phyloP scores from a whole-genome alignment of 352 stramenopile species.

The Pythium phragmiticola region DNA sequence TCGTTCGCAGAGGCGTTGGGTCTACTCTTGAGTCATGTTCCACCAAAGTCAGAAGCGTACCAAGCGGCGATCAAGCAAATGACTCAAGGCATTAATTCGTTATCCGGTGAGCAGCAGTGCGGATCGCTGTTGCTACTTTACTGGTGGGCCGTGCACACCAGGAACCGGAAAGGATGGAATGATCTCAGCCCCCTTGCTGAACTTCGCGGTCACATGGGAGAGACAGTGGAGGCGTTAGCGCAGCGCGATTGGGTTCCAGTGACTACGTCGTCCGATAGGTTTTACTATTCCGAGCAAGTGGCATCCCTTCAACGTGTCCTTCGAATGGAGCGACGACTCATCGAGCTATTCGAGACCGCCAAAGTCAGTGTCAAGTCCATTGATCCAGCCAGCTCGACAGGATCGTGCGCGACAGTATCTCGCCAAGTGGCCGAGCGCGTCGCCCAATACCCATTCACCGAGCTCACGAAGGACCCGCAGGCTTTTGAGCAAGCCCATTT shows the following conservation, averaged over 20 bases:
- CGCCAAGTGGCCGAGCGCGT: conserved; percentile 64
- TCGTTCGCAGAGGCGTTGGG: conserved; percentile 61
- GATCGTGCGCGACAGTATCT: conserved; percentile 39
- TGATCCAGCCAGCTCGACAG: neutral
- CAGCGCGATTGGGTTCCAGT: conserved; percentile 43
- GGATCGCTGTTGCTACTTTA: conserved; percentile 48
- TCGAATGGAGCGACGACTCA: conserved; percentile 56
- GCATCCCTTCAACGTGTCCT: conserved; percentile 44
- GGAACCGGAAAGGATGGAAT: conserved; percentile 13
- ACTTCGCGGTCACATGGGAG: conserved; percentile 31
- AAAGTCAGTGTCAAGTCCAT: conserved; percentile 30
- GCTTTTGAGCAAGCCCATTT: conserved; percentile 75
- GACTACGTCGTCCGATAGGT: neutral
- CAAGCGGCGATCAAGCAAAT: conserved; percentile 29
- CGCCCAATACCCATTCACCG: conserved; percentile 49
- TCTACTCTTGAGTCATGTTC: conserved; percentile 35
- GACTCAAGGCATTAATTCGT: conserved; percentile 31
- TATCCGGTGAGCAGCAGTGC: conserved; percentile 59
- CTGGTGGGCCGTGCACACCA: conserved; percentile 53
- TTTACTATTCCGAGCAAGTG: conserved; percentile 57
- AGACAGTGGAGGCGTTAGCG: conserved; percentile 35
- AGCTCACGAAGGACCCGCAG: conserved; percentile 30
- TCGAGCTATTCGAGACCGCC: conserved; percentile 43
- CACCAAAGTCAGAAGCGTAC: conserved; percentile 23
- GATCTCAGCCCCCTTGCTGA: conserved; percentile 11